Evolutionary conservation across 371 early-diverging fungal species (phyloP).

Genomic region (Sporodiniella umbellata): DNA sequence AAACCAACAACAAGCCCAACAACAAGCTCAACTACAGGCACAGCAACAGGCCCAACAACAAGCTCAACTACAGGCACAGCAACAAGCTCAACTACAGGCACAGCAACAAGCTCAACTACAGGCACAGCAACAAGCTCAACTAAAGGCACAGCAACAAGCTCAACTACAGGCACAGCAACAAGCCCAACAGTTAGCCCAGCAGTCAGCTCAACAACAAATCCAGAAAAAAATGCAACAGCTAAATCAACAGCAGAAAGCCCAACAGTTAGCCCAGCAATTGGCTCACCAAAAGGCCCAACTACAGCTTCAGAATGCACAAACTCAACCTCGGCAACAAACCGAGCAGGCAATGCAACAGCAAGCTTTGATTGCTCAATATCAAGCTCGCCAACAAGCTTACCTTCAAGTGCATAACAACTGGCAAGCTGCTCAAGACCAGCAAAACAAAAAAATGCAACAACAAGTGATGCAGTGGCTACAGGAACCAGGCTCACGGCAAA

Average conservation of each 20-base stretch:
- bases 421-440: not conserved
- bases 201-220: slow-evolving; percentile 2
- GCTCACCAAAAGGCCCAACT: too few species aligned
- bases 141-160: not conserved
- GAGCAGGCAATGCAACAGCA: not conserved
- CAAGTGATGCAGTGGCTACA: not conserved
- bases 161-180: slow-evolving; percentile 1
- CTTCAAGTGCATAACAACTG: too few species aligned
- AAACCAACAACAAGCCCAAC: not conserved
- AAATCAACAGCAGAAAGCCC: too few species aligned
- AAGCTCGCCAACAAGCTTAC: not conserved
- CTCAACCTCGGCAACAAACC: not conserved
- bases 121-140: not conserved
- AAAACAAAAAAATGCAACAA: not conserved
- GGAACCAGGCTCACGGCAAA: not conserved
- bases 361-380: too few species aligned
- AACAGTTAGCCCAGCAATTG: too few species aligned
- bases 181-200: not conserved
- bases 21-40: not conserved
- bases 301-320: too few species aligned
- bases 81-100: not conserved
- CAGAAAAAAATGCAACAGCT: not conserved
- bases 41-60: not conserved
- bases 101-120: not conserved
- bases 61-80: slow-evolving; percentile 2